Evolutionary conservation across 139 green algal species (phyloP).

Genomic region (Pleodorina starrii): DNA sequence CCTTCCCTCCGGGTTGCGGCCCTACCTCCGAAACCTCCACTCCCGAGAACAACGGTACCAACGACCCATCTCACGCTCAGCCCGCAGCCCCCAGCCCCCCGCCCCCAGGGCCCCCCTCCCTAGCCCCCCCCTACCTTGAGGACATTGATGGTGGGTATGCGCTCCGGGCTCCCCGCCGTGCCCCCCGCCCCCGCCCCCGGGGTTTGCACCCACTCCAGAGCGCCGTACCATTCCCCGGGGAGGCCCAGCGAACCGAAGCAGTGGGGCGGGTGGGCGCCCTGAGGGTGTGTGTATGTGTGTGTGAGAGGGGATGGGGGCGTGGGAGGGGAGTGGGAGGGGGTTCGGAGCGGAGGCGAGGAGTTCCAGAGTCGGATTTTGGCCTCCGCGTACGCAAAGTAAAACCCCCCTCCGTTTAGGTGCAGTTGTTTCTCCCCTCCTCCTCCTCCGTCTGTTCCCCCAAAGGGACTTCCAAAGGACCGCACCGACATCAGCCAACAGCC

Average conservation of each 20-base stretch:
- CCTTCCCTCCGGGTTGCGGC: too few relatives aligned
- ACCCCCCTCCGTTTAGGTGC: too few relatives aligned
- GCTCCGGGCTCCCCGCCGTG: background rate
- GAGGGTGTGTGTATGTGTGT: background rate
- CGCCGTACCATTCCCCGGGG: slow-evolving; percentile 82
- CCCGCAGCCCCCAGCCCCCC: too few relatives aligned
- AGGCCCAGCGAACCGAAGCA: slow-evolving; percentile 73
- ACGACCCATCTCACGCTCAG: too few relatives aligned
- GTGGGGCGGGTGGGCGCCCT: slow-evolving; percentile 63
- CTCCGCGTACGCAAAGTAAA: too few relatives aligned
- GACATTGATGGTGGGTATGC: slow-evolving; percentile 65
- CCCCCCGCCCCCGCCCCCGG: background rate
- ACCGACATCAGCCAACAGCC: too few relatives aligned
- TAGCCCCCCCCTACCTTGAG: slow-evolving; percentile 64
- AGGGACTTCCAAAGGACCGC: too few relatives aligned
- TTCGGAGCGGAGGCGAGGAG: slow-evolving; percentile 34
- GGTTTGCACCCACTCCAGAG: slow-evolving; percentile 66
- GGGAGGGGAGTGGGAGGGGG: slow-evolving; percentile 5
- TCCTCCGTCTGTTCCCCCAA: too few relatives aligned
- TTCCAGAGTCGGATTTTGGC: too few relatives aligned
- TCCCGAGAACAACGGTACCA: too few relatives aligned
- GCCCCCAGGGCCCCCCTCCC: background rate
- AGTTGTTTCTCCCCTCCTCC: too few relatives aligned
- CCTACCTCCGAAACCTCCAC: too few relatives aligned
- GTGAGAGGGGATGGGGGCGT: background rate